Conservation (phyloP, 2,329 filamentous ascomycete species). For the Lasiodiplodia hormozganensis region DNA sequence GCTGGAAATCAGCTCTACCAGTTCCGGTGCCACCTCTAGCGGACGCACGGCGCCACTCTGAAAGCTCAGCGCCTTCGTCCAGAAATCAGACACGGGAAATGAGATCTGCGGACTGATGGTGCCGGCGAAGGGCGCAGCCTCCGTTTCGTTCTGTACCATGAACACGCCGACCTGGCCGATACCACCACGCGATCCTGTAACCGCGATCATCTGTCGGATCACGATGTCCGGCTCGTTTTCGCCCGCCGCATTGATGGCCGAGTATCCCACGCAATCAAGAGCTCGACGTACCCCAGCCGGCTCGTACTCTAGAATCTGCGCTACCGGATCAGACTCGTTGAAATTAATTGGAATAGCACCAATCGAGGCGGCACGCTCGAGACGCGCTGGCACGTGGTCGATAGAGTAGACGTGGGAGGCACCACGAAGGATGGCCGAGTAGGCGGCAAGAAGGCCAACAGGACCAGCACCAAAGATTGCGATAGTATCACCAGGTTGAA, state of each 20-base stretch:
- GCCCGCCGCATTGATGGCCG: too few species aligned
- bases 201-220: too few species aligned
- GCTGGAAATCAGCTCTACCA: background rate
- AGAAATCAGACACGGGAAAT: background rate
- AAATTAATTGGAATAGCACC: constrained; percentile 34
- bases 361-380: constrained; percentile 30
- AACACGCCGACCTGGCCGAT: too few species aligned
- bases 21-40: background rate
- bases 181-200: too few species aligned
- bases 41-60: background rate
- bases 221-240: too few species aligned
- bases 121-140: too few species aligned
- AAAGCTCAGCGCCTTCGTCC: background rate
- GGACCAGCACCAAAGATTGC: constrained; percentile 35
- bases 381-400: constrained; percentile 31
- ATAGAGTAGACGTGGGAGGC: constrained; percentile 33
- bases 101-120: background rate
- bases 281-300: too few species aligned
- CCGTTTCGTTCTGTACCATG: too few species aligned
- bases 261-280: too few species aligned
- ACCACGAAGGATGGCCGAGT: constrained; percentile 33
- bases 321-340: constrained; percentile 30
- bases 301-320: constrained; percentile 28
- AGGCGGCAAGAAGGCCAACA: constrained; percentile 32
- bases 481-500: constrained; percentile 44